Evolutionary conservation across 2,329 filamentous ascomycete species (phyloP), one percentile per base, ranked within the genome.

Genomic region (Moelleriella libera): DNA sequence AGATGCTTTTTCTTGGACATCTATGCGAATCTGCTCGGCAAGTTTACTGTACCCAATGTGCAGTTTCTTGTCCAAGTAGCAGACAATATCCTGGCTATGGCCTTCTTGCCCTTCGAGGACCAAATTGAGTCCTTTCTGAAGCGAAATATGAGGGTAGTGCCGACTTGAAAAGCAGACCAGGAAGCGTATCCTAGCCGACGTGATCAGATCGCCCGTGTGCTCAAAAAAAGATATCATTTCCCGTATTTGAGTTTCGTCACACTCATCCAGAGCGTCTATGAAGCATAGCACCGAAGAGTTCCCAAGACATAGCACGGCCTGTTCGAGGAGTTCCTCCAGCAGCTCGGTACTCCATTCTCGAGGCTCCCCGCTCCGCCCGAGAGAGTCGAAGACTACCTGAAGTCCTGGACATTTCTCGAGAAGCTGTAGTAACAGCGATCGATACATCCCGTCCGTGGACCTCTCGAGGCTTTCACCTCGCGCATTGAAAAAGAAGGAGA

Each of bases 221-320:
- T 71, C 61, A 9, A 75, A 66, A 46, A 67, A 68, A 0, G 51
- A 40, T 0, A 74, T 52, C 64, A 75, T 70, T 0, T 63, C 57
- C 32, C 60, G 60, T 1, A 68, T 54, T 32, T 74, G 55, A 2
- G 51, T 41, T 42, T 68, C 63, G 5, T 68, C 56, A 45, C 69
- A 72, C 52, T 74, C 71, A 37, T 75, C 70, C 1, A 74, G 57
- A 0, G 70, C 71, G 47, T 72, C 68, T 11, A 63, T 53, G 48
- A 41, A 46, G 29, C 45, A 46, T 28, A 32, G 4, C 10, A 46
- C 14, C 3, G 6, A 56, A 59, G 5, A 52, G 52, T 30, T 30
- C 11, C 41, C 39, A 8, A 50, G 43, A 1, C 10, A 21, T 14
- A 39, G 14, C 1, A 63, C 12, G 5, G 54, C 56, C 10, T 53